These are phyloP conservation scores for Linnemannia zychae DNA, from an alignment of 192 early-diverging fungal genomes.

Conservation along the genomic window DNA sequence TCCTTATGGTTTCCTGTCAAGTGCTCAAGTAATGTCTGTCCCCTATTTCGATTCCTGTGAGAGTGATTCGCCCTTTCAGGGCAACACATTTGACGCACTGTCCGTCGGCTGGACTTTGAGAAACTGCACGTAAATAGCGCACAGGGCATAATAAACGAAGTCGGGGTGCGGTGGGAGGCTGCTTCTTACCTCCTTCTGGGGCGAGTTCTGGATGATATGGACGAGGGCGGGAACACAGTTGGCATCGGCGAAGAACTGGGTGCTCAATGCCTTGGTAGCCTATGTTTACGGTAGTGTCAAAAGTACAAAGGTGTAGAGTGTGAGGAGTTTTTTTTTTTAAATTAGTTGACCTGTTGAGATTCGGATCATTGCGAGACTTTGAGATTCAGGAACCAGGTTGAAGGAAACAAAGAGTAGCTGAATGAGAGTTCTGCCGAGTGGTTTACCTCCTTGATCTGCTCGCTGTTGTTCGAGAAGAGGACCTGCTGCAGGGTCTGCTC, in stretches of 20 bases:
- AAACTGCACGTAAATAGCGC: not conserved
- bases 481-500: conserved; percentile 70
- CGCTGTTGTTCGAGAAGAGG: conserved; percentile 66
- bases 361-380: not conserved
- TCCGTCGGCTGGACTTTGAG: not conserved
- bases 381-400: not conserved
- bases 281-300: conserved; percentile 18
- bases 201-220: conserved; percentile 75
- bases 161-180: not conserved
- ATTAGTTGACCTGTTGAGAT: not conserved
- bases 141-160: not conserved
- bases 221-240: conserved; percentile 87
- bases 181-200: conserved; percentile 65
- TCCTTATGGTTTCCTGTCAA: not conserved
- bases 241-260: conserved; percentile 77
- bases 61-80: not conserved
- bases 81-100: not conserved
- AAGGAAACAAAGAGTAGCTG: not conserved
- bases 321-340: not conserved
- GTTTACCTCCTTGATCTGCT: conserved; percentile 65
- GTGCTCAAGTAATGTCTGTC: not conserved
- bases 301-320: not conserved
- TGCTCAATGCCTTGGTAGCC: conserved; percentile 81
- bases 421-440: not conserved
- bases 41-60: not conserved